Evolutionary conservation across 768 basidiomycete genomes (phyloP).

Genomic region (Thelephora aurantiotincta): DNA sequence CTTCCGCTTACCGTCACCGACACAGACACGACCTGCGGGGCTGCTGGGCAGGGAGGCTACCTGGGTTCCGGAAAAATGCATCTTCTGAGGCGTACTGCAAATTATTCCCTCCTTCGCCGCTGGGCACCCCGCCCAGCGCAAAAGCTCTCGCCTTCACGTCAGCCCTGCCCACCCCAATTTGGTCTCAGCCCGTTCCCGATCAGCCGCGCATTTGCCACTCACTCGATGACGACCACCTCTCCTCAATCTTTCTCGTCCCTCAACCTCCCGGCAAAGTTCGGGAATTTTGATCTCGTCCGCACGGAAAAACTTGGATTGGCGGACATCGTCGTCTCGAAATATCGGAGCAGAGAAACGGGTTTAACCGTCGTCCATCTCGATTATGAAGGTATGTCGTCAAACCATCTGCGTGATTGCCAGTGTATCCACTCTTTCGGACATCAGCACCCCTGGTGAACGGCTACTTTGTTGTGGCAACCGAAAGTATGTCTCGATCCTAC

Average conservation of each 20-base stretch:
- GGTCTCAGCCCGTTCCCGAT: not conserved
- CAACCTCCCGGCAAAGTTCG: slow-evolving; percentile 21
- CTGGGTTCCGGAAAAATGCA: too few relatives aligned
- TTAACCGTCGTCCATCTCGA: slow-evolving; percentile 82
- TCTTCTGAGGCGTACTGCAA: too few relatives aligned
- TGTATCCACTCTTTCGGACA: slow-evolving; percentile 5
- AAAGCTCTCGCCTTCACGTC: not conserved
- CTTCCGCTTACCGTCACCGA: too few relatives aligned
- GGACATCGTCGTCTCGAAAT: slow-evolving; percentile 75
- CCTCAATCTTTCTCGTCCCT: not conserved
- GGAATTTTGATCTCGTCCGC: slow-evolving; percentile 77
- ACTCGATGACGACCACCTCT: not conserved
- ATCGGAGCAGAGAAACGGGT: slow-evolving; percentile 80
- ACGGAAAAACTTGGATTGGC: slow-evolving; percentile 65
- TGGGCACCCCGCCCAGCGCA: too few relatives aligned
- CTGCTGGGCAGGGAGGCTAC: too few relatives aligned
- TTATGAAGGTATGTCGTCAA: slow-evolving; percentile 55
- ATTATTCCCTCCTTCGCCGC: too few relatives aligned
- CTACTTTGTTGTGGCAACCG: slow-evolving; percentile 81
- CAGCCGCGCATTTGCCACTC: not conserved
- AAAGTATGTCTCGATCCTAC: slow-evolving; percentile 41
- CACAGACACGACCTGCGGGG: too few relatives aligned
- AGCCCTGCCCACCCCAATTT: not conserved
- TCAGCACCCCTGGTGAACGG: slow-evolving; percentile 81
- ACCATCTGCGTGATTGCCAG: slow-evolving; percentile 3